Percentiles rank a stretch among this genome's conserved stretches.
Conservation (phyloP, 2,329 filamentous ascomycete species). For the Bisporella sp. region DNA sequence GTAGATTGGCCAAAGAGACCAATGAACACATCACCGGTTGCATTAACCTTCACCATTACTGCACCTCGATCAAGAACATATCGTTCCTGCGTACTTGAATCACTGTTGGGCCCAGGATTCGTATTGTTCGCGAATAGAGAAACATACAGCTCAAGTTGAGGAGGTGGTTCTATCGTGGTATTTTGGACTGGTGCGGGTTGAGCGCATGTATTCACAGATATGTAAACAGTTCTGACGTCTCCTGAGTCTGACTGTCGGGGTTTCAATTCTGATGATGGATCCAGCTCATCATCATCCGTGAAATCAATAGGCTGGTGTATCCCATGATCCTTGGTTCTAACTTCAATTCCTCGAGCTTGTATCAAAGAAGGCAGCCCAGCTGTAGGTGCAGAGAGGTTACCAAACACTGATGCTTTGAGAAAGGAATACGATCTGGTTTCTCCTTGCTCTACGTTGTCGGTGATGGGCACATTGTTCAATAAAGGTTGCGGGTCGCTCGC, state of each 20-base stretch:
- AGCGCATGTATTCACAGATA: slow-evolving; percentile 80
- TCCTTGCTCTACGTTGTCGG: slow-evolving; percentile 56
- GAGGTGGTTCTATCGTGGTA: slow-evolving; percentile 37
- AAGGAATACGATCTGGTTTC: slow-evolving; percentile 59
- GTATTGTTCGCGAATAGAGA: slow-evolving; percentile 59
- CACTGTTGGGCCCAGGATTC: slow-evolving; percentile 51
- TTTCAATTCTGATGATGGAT: slow-evolving; percentile 2
- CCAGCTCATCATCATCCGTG: slow-evolving; percentile 2
- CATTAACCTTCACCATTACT: slow-evolving; percentile 49
- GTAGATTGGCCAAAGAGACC: slow-evolving; percentile 65
- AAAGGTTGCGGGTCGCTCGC: slow-evolving; percentile 39
- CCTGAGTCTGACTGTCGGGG: slow-evolving; percentile 12
- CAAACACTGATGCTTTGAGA: slow-evolving; percentile 45
- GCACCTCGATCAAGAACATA: slow-evolving; percentile 20
- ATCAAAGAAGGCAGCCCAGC: slow-evolving; percentile 28
- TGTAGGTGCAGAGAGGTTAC: slow-evolving; percentile 30
- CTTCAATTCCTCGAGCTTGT: slow-evolving; percentile 5
- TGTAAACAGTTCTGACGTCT: slow-evolving; percentile 46
- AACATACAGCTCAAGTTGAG: slow-evolving; percentile 73
- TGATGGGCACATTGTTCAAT: slow-evolving; percentile 57
- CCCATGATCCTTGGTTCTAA: slow-evolving; percentile 7
- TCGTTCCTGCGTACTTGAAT: slow-evolving; percentile 15
- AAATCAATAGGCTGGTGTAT: neutral
- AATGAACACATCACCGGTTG: slow-evolving; percentile 65
- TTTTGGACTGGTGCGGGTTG: slow-evolving; percentile 48